These are phyloP conservation scores for Microthlaspi erraticum DNA, from an alignment of 345 rosid species.

Conservation along the genomic window DNA sequence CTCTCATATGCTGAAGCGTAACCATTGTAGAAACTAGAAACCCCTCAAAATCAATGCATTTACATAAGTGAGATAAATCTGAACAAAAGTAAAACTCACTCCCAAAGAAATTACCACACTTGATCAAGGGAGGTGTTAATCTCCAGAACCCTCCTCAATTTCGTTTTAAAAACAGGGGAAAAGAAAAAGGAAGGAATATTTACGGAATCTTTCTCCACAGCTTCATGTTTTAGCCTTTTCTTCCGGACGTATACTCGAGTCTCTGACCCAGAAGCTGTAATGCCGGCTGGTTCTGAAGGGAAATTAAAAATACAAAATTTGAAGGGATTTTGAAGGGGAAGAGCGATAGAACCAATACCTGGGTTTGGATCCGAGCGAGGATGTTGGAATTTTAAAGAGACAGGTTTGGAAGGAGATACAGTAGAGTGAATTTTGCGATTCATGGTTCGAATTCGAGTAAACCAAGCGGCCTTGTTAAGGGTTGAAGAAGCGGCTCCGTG, in stretches of 20 bases:
- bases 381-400: constrained; percentile 9
- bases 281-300: constrained; percentile 32
- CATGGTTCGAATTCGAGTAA: constrained; percentile 22
- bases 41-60: constrained; percentile 2
- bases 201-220: constrained; percentile 42
- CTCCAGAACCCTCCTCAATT: constrained; percentile 12
- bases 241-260: constrained; percentile 64
- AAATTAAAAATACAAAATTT: not conserved
- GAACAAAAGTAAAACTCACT: constrained; percentile 1
- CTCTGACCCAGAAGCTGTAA: constrained; percentile 40
- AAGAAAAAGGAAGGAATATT: constrained; percentile 10
- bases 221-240: constrained; percentile 52
- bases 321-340: not conserved
- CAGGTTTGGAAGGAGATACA: constrained; percentile 25
- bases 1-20: constrained; percentile 7
- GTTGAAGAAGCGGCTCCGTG: constrained; percentile 26
- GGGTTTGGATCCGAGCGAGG: constrained; percentile 21
- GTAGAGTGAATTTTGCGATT: constrained; percentile 10
- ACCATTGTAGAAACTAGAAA: no score
- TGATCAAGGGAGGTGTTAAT: constrained; percentile 4
- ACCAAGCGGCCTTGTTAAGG: constrained; percentile 20
- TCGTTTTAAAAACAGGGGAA: not conserved
- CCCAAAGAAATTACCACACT: not conserved
- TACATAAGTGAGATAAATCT: not conserved
- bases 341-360: constrained; percentile 31